phyloP scores from a whole-genome alignment of 179 eudicot genomes.

The Amaranthus tricolor region DNA sequence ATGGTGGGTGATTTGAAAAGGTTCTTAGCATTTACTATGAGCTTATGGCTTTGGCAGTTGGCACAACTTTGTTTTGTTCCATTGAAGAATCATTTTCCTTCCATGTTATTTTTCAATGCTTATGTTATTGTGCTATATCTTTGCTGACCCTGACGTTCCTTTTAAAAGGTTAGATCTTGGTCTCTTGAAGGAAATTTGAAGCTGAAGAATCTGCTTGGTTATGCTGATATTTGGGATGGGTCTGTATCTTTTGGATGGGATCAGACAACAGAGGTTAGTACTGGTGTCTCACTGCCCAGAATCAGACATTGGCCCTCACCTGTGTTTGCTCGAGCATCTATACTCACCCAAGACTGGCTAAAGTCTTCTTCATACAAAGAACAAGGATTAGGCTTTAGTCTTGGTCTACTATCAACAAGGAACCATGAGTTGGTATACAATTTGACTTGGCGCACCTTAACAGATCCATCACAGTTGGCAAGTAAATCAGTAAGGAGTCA shows the following conservation, averaged over 20 bases:
- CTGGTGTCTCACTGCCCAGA: conserved; percentile 75
- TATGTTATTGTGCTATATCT: conserved; percentile 7
- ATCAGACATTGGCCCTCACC: conserved; percentile 49
- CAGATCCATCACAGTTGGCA: conserved; percentile 84
- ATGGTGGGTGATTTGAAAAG: neutral
- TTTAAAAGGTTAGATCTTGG: conserved; percentile 78
- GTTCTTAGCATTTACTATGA: neutral
- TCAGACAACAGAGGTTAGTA: conserved; percentile 71
- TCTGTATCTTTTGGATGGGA: conserved; percentile 73
- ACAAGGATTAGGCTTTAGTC: conserved; percentile 57
- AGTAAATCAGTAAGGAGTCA: conserved; percentile 76
- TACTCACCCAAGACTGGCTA: conserved; percentile 87
- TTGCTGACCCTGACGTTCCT: conserved; percentile 17
- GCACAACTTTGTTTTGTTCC: neutral
- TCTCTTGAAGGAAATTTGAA: conserved; percentile 75
- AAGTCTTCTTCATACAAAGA: conserved; percentile 84
- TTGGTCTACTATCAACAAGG: conserved; percentile 64
- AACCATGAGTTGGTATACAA: conserved; percentile 73
- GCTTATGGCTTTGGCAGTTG: neutral
- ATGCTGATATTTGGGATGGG: conserved; percentile 89
- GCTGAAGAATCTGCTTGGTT: conserved; percentile 75
- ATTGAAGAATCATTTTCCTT: neutral
- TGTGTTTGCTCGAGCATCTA: conserved; percentile 61
- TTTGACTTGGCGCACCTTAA: conserved; percentile 75
- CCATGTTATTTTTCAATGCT: conserved; percentile 16